Conservation (phyloP, 2,329 filamentous ascomycete genomes). For the Reticulascus tulasneorum region DNA sequence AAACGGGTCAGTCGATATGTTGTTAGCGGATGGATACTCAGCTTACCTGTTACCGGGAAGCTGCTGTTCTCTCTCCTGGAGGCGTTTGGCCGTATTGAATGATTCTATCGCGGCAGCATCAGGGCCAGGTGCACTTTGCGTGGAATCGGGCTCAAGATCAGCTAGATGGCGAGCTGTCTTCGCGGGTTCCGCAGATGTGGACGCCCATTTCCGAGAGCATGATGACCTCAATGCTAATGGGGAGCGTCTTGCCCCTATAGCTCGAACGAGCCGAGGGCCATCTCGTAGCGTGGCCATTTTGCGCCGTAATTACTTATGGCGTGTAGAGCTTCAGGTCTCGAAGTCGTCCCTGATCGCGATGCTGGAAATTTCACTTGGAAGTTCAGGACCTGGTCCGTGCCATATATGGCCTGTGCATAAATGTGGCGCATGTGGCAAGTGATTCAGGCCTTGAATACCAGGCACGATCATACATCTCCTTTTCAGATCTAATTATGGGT, state of each 20-base stretch:
- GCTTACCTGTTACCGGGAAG: slow-evolving; percentile 46
- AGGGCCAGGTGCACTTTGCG: slow-evolving; percentile 39
- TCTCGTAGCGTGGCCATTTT: slow-evolving; percentile 40
- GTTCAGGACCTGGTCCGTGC: slow-evolving; percentile 12
- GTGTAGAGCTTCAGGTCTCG: background rate
- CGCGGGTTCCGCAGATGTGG: slow-evolving; percentile 39
- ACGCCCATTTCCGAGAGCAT: slow-evolving; percentile 37
- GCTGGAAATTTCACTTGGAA: slow-evolving; percentile 15
- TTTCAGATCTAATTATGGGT: no score
- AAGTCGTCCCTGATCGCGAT: slow-evolving; percentile 7
- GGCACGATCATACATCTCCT: no score
- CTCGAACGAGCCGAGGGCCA: slow-evolving; percentile 31
- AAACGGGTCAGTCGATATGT: slow-evolving; percentile 12
- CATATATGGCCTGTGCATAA: slow-evolving; percentile 8
- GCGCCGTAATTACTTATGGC: slow-evolving; percentile 5
- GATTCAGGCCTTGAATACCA: no score
- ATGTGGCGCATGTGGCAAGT: no score
- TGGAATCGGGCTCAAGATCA: slow-evolving; percentile 50
- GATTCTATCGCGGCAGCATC: slow-evolving; percentile 32
- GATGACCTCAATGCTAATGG: slow-evolving; percentile 16
- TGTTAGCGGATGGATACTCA: slow-evolving; percentile 6
- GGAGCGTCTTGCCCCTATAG: slow-evolving; percentile 24
- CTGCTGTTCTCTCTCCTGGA: slow-evolving; percentile 28
- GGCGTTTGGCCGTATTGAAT: slow-evolving; percentile 36
- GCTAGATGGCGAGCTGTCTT: slow-evolving; percentile 31